These are phyloP conservation scores for Marvania coccoides DNA, from an alignment of 139 green algal genomes.

Conservation along the genomic window DNA sequence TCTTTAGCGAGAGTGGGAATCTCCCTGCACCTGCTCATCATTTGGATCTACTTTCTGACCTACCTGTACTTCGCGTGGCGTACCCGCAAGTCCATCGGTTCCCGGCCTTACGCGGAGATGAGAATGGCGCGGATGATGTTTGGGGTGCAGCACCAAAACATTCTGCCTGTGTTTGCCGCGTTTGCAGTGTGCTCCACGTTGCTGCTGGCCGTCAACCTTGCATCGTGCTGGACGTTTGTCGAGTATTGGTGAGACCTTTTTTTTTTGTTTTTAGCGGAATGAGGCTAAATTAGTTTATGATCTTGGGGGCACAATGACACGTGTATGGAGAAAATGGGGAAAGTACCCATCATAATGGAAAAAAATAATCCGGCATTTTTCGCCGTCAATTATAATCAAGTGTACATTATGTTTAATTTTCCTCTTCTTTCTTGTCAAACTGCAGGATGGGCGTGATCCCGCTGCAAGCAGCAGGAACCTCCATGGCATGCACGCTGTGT, in stretches of 20 bases:
- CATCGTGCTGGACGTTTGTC: conserved; percentile 16
- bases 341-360: too few relatives aligned
- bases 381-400: too few relatives aligned
- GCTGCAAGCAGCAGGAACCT: not conserved
- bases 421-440: too few relatives aligned
- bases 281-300: too few relatives aligned
- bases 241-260: too few relatives aligned
- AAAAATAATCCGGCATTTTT: too few relatives aligned
- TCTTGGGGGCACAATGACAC: too few relatives aligned
- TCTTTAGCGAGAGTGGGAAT: not conserved
- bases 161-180: not conserved
- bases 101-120: conserved; percentile 2
- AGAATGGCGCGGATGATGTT: conserved; percentile 3
- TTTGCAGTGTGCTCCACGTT: not conserved
- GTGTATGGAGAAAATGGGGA: too few relatives aligned
- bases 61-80: not conserved
- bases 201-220: not conserved
- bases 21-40: not conserved
- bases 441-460: conserved; percentile 8
- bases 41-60: not conserved
- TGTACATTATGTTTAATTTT: too few relatives aligned
- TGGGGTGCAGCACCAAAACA: not conserved
- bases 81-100: not conserved
- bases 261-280: too few relatives aligned
- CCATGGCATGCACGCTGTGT: not conserved